Base-by-base conservation (phyloP, 2,329 filamentous ascomycete species). In the Boeremia exigua region DNA sequence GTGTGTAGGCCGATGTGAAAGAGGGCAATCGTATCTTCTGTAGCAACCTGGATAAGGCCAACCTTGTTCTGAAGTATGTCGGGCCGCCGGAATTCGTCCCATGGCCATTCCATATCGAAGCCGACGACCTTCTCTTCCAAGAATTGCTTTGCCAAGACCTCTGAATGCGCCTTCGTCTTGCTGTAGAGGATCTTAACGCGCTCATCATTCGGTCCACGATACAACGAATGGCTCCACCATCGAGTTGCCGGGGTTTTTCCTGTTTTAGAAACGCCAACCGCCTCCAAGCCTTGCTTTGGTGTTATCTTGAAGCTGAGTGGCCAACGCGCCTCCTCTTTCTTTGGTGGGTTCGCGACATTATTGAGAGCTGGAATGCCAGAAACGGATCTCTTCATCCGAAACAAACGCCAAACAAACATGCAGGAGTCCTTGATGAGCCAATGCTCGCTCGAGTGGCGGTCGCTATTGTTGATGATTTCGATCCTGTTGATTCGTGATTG, bases 21-120 rank as follows among this genome's bases (percentile, higher is more conserved):
- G 0, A 97, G 82, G 0, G 83, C 91, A 44, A 97, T 88, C 12
- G 86, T 88, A 58, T 88, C 85, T 38, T 90, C 84, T 56, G 86
- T 90, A 1, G 93, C 91, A 19, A 97, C 74, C 74, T 97, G 94
- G 38, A 97, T 88, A 33, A 97, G 76, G 0, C 90, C 93, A 6
- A 96, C 84, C 58, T 92, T 91, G 47, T 83, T 80, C 61, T 89
- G 88, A 4, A 87, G 76, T 4, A n/a, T 36, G 3, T 81, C 79
- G 2, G 81, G 72, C 7, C 61, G 65, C 17, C 72, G 79, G 6
- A 70, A 77, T 0, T 85, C 81, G 6, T 82, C 58, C 33, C 61
- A 64, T 48, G 86, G 81, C 93, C 94, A 97, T 77, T 97, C 94
- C 59, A 97, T 82, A 68, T 97, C 93, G 58, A 97, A 92, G 0